Conservation (phyloP, 2,329 filamentous ascomycete genomes). For the Trichoderma aggressivum region DNA sequence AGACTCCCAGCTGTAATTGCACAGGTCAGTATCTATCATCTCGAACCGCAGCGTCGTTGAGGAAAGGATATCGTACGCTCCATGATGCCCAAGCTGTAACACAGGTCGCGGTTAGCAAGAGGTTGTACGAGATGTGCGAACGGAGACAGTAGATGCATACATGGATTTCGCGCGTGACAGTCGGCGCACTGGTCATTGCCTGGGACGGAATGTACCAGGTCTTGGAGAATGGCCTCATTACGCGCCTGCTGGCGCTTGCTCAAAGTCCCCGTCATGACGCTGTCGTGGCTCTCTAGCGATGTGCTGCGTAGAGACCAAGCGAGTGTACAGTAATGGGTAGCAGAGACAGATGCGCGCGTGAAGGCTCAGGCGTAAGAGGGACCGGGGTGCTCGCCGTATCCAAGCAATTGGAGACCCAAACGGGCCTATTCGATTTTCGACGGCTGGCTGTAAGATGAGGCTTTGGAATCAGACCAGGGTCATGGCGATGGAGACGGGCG, state of each 20-base stretch:
- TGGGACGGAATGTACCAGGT: constrained; percentile 75
- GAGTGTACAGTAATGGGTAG: neutral
- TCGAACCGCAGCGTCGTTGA: neutral
- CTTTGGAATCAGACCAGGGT: constrained; percentile 17
- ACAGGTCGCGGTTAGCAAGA: constrained; percentile 28
- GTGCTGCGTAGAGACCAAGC: neutral
- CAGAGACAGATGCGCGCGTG: constrained; percentile 5
- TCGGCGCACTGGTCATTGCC: constrained; percentile 95
- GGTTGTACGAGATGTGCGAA: constrained; percentile 12
- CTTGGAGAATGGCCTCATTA: constrained; percentile 88
- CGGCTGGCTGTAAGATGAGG: constrained; percentile 18
- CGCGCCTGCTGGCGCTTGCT: constrained; percentile 98
- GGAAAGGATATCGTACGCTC: constrained; percentile 63
- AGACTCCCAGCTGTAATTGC: constrained; percentile 72
- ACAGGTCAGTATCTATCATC: constrained; percentile 15
- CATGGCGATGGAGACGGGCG: constrained; percentile 17
- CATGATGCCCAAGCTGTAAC: constrained; percentile 85
- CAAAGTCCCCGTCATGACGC: constrained; percentile 65
- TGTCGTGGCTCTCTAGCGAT: neutral
- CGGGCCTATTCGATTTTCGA: constrained; percentile 11
- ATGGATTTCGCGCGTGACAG: constrained; percentile 86
- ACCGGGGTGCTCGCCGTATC: constrained; percentile 1
- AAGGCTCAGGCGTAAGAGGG: neutral
- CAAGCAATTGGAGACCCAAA: constrained; percentile 8
- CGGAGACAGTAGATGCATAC: constrained; percentile 48